Conservation (phyloP, 208 protist species). For the Kentomonas sorsogonicus region DNA sequence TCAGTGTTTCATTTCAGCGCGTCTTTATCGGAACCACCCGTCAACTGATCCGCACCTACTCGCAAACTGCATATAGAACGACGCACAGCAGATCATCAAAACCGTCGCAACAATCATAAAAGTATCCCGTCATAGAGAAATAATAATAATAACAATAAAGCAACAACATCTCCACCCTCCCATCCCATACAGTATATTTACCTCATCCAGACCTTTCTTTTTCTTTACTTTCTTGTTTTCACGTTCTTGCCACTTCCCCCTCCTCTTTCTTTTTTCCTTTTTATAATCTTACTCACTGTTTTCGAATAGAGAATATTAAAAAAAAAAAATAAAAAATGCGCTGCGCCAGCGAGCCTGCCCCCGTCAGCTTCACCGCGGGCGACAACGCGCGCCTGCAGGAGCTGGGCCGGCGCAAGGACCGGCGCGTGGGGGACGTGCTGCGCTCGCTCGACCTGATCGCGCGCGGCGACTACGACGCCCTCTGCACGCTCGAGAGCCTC, state of each 20-base stretch:
- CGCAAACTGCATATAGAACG: too few species aligned
- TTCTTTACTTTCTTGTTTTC: slow-evolving; percentile 1
- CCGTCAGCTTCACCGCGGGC: neutral
- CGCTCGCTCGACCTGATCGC: slow-evolving; percentile 4
- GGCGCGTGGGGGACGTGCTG: slow-evolving; percentile 3
- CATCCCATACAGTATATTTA: too few species aligned
- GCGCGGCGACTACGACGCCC: neutral
- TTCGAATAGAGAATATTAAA: neutral
- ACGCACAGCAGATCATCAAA: too few species aligned
- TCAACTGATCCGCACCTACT: too few species aligned
- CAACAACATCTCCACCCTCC: too few species aligned
- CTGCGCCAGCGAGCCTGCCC: neutral
- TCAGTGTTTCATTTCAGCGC: too few species aligned
- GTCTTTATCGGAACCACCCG: too few species aligned
- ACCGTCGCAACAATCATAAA: neutral
- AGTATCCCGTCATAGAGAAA: neutral
- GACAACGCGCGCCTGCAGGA: slow-evolving; percentile 8
- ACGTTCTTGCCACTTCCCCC: neutral
- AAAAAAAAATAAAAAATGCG: slow-evolving; percentile 9
- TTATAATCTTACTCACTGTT: neutral
- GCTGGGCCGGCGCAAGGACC: neutral
- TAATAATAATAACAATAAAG: slow-evolving; percentile 1
- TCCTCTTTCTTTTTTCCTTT: slow-evolving; percentile 1
- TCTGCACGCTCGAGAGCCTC: neutral
- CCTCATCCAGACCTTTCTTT: too few species aligned